Conservation (phyloP, 441 rosid species). For the Euphorbia schlechtendalii region DNA sequence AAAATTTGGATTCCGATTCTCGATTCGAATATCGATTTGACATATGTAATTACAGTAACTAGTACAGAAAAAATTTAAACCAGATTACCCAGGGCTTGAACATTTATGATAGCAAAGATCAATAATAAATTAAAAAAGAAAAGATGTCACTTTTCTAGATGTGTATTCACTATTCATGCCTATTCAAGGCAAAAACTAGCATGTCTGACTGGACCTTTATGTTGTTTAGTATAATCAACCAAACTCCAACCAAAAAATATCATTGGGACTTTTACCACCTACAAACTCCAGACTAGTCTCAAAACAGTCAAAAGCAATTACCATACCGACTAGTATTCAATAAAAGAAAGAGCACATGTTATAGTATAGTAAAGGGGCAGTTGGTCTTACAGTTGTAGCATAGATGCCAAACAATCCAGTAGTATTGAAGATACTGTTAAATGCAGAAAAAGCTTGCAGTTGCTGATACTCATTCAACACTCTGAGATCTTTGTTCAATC, state of each 20-base stretch:
- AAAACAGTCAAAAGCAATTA: not conserved
- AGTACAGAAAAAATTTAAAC: too few relatives aligned
- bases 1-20: too few relatives aligned
- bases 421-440: conserved; percentile 74
- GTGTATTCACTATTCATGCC: not conserved
- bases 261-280: too few relatives aligned
- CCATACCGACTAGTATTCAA: not conserved
- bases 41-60: too few relatives aligned
- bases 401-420: conserved; percentile 90
- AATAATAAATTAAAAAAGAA: not conserved
- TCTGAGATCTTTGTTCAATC: conserved; percentile 51
- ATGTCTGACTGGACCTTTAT: not conserved
- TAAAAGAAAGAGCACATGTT: too few relatives aligned
- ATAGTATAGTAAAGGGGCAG: not conserved
- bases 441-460: conserved; percentile 82
- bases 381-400: conserved; percentile 72
- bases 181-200: not conserved
- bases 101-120: not conserved
- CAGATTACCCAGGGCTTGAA: not conserved
- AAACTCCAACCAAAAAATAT: too few relatives aligned
- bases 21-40: too few relatives aligned
- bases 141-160: not conserved
- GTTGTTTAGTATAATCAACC: conserved; percentile 3
- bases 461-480: conserved; percentile 62
- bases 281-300: not conserved